Percentiles rank a stretch among this genome's conserved stretches.
These are phyloP conservation scores for Pinus albicaulis DNA, from an alignment of 75 land plant genomes.

Conservation along the genomic window DNA sequence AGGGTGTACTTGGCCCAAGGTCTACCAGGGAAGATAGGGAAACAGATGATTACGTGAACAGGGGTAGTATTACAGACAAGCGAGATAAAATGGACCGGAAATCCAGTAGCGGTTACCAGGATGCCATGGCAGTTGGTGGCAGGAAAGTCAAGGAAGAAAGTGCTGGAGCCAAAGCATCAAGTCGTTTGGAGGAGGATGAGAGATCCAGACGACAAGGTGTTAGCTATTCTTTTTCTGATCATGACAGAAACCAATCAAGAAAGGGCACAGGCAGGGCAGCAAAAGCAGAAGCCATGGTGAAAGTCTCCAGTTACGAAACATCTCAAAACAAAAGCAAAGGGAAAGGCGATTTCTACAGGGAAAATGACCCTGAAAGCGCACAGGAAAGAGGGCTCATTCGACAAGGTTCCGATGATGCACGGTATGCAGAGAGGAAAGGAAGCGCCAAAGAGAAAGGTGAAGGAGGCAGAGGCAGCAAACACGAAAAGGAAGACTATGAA, in stretches of 20 bases:
- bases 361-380: conserved; percentile 23
- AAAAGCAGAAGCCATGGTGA: conserved; percentile 13
- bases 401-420: conserved; percentile 27
- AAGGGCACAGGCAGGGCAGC: conserved; percentile 12
- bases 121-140: background rate
- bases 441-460: conserved; percentile 31
- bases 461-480: conserved; percentile 18
- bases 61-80: conserved; percentile 18
- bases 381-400: conserved; percentile 10
- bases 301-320: conserved; percentile 35
- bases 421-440: conserved; percentile 38
- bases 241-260: conserved; percentile 26
- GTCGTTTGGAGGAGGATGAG: conserved; percentile 9
- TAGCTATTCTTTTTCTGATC: conserved; percentile 17
- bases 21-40: conserved; percentile 39
- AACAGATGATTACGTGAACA: conserved; percentile 21
- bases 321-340: conserved; percentile 24
- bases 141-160: conserved; percentile 21
- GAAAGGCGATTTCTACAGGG: conserved; percentile 18
- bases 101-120: conserved; percentile 1
- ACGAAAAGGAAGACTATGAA: conserved; percentile 24
- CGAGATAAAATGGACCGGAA: conserved; percentile 10
- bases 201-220: conserved; percentile 6
- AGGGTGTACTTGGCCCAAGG: conserved; percentile 40
- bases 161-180: conserved; percentile 23